phyloP scores from a whole-genome alignment of 768 basidiomycete genomes.

The Rickenella mellea region DNA sequence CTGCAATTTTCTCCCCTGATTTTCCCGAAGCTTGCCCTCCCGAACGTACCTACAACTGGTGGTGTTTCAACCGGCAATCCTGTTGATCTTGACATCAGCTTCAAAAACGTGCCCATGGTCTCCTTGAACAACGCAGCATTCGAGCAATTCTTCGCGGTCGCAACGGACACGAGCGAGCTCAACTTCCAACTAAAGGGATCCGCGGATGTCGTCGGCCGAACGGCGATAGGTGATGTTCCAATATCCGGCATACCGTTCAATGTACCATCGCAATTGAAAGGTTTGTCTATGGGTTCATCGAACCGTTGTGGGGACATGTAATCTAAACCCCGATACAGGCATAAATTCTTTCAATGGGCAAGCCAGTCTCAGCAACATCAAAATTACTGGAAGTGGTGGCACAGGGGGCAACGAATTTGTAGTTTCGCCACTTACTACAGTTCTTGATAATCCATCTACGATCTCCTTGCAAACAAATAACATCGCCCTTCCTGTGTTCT shows the following conservation, averaged over 20 bases:
- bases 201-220: conserved; percentile 49
- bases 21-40: conserved; percentile 36
- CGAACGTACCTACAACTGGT: conserved; percentile 37
- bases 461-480: conserved; percentile 50
- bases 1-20: neutral
- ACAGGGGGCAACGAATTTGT: conserved; percentile 51
- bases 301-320: too few relatives aligned
- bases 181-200: conserved; percentile 44
- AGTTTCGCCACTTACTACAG: conserved; percentile 44
- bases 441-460: conserved; percentile 59
- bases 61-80: conserved; percentile 64
- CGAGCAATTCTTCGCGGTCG: conserved; percentile 44
- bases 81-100: conserved; percentile 49
- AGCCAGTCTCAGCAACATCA: conserved; percentile 44
- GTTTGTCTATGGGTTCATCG: conserved; percentile 26
- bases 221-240: conserved; percentile 55
- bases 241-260: conserved; percentile 57
- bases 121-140: conserved; percentile 49
- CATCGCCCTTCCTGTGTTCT: conserved; percentile 49
- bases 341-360: conserved; percentile 50
- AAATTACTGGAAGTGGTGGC: conserved; percentile 57
- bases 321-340: too few relatives aligned
- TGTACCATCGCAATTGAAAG: conserved; percentile 46
- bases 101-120: conserved; percentile 43
- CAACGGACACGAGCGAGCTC: conserved; percentile 38